These are phyloP conservation scores for Leccinum imitatum DNA, from an alignment of 768 basidiomycete genomes.

Conservation along the genomic window DNA sequence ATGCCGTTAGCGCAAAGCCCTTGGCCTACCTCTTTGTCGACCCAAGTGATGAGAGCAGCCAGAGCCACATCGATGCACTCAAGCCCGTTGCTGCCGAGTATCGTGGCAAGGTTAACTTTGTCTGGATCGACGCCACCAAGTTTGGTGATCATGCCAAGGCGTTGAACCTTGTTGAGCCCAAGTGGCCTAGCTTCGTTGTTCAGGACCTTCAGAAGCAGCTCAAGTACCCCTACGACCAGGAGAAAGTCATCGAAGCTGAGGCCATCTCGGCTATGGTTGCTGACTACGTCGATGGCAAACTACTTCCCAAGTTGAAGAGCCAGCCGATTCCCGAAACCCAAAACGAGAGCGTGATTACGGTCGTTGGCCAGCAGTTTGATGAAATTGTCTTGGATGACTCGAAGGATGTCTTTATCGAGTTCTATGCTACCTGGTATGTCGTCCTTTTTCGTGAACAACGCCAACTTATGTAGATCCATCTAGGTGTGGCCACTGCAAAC, in stretches of 20 bases:
- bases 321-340: conserved; percentile 83
- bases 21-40: conserved; percentile 95
- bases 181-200: conserved; percentile 94
- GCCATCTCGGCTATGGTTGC: conserved; percentile 59
- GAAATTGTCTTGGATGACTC: conserved; percentile 79
- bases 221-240: conserved; percentile 86
- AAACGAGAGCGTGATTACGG: conserved; percentile 74
- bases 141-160: conserved; percentile 96
- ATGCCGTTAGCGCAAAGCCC: conserved; percentile 80
- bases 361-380: conserved; percentile 91
- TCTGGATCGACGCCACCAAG: conserved; percentile 95
- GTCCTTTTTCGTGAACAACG: conserved; percentile 3
- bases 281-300: conserved; percentile 66
- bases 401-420: conserved; percentile 96
- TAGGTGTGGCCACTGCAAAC: conserved; percentile 96
- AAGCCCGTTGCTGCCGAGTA: conserved; percentile 76
- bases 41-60: conserved; percentile 63
- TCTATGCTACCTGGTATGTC: conserved; percentile 92
- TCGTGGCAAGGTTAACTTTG: conserved; percentile 92
- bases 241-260: conserved; percentile 55
- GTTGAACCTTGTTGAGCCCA: conserved; percentile 79
- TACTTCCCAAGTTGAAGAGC: conserved; percentile 86
- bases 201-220: conserved; percentile 82
- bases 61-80: conserved; percentile 63
- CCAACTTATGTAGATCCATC: not conserved